Conservation (phyloP, 2,329 filamentous ascomycete genomes). For the Trichophyton equinum region DNA sequence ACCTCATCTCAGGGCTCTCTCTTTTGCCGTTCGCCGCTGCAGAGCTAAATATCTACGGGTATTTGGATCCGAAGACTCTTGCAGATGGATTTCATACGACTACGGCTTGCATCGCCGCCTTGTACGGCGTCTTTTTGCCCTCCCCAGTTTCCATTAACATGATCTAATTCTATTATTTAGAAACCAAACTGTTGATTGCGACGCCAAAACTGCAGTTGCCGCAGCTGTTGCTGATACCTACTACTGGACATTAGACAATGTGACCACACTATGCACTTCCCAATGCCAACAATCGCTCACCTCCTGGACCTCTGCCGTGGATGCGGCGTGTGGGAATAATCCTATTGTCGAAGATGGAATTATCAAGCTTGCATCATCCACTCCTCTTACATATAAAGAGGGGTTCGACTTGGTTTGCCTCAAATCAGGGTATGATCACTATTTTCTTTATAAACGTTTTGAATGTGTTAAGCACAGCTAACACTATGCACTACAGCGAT, state of each 20-base stretch:
- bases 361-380: neutral
- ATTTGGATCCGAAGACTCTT: neutral
- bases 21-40: neutral
- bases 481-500: neutral
- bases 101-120: neutral
- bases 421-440: neutral
- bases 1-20: neutral
- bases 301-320: neutral
- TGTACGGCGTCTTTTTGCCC: neutral
- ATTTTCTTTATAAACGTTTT: neutral
- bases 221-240: neutral
- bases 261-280: neutral
- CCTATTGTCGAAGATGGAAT: neutral
- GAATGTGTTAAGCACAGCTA: neutral
- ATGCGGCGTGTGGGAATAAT: neutral
- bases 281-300: neutral
- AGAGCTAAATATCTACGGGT: neutral
- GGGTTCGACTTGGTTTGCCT: neutral
- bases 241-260: neutral
- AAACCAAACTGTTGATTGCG: neutral
- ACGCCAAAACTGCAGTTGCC: neutral
- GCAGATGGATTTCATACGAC: neutral
- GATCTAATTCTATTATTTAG: neutral
- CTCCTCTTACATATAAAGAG: neutral
- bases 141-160: neutral